phyloP scores from a whole-genome alignment of 352 stramenopile genomes.

The Phytophthora citrophthora region DNA sequence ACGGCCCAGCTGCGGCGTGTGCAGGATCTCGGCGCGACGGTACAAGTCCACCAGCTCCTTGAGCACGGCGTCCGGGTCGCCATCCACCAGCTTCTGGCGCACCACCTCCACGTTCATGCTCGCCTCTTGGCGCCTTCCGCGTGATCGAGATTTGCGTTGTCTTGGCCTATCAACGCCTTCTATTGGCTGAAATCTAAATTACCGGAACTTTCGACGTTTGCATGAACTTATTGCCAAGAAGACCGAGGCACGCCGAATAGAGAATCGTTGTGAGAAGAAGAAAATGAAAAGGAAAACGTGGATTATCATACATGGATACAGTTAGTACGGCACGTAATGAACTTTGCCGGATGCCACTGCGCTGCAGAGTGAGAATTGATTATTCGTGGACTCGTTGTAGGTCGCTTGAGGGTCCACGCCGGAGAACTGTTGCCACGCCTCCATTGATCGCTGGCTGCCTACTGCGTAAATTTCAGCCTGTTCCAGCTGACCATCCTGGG shows the following conservation, averaged over 20 bases:
- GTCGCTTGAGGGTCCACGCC: constrained; percentile 56
- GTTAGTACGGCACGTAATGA: constrained; percentile 67
- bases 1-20: constrained; percentile 90
- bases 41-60: constrained; percentile 89
- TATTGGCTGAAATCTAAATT: not conserved
- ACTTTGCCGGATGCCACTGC: constrained; percentile 39
- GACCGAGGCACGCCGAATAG: too few relatives aligned
- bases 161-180: too few relatives aligned
- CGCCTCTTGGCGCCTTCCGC: constrained; percentile 31
- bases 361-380: constrained; percentile 81
- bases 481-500: constrained; percentile 35
- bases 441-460: constrained; percentile 54
- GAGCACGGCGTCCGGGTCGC: constrained; percentile 73
- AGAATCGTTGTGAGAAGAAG: too few relatives aligned
- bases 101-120: constrained; percentile 90
- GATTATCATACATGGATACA: not conserved
- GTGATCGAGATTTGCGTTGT: constrained; percentile 14
- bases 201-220: too few relatives aligned
- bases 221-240: too few relatives aligned
- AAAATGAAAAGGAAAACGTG: not conserved
- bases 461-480: constrained; percentile 53
- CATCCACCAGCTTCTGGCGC: constrained; percentile 85
- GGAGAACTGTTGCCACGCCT: constrained; percentile 71
- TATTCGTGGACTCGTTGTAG: constrained; percentile 87
- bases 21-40: constrained; percentile 86